A percentile compares a stretch with the other conserved stretches of the same genome.
These are phyloP conservation scores for Termitomyces bulborhizus DNA, from an alignment of 768 basidiomycete species.

Conservation along the genomic window DNA sequence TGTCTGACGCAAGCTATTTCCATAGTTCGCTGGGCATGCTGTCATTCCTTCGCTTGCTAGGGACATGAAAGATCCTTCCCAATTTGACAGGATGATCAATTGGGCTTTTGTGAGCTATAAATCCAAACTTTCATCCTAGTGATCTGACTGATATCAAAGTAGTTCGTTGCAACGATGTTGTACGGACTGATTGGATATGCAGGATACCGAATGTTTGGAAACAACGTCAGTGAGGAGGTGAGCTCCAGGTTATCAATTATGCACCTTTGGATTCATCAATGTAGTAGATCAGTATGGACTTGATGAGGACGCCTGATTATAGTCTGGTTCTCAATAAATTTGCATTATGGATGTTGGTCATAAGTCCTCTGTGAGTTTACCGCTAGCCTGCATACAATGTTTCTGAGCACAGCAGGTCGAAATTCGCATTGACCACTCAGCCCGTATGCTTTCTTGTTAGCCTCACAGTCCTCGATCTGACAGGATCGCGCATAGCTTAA, in stretches of 20 bases:
- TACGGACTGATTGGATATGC: slow-evolving; percentile 67
- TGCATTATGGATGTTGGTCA: slow-evolving; percentile 83
- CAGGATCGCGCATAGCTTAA: slow-evolving; percentile 48
- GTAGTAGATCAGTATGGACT: slow-evolving; percentile 71
- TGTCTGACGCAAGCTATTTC: neutral
- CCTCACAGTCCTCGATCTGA: neutral
- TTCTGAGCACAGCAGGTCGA: slow-evolving; percentile 47
- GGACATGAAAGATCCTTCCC: slow-evolving; percentile 81
- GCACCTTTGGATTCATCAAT: neutral
- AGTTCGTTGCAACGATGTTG: slow-evolving; percentile 58
- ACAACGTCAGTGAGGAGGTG: slow-evolving; percentile 75
- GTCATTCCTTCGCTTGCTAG: slow-evolving; percentile 85
- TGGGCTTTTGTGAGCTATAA: slow-evolving; percentile 67
- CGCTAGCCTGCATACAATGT: neutral
- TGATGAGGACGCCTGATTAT: slow-evolving; percentile 69
- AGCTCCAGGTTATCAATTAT: slow-evolving; percentile 9
- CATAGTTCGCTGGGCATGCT: slow-evolving; percentile 84
- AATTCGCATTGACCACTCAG: slow-evolving; percentile 80
- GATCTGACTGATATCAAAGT: neutral
- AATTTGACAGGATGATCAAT: slow-evolving; percentile 80
- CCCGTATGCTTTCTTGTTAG: slow-evolving; percentile 45
- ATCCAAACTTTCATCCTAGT: neutral
- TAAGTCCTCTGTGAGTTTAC: slow-evolving; percentile 61
- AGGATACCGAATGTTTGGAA: slow-evolving; percentile 92
- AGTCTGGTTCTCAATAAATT: slow-evolving; percentile 63